A percentile compares a stretch with the other conserved stretches of the same genome.
These are phyloP conservation scores for Pseudonitzschia multiseries DNA, from an alignment of 108 stramenopile genomes.

Conservation along the genomic window DNA sequence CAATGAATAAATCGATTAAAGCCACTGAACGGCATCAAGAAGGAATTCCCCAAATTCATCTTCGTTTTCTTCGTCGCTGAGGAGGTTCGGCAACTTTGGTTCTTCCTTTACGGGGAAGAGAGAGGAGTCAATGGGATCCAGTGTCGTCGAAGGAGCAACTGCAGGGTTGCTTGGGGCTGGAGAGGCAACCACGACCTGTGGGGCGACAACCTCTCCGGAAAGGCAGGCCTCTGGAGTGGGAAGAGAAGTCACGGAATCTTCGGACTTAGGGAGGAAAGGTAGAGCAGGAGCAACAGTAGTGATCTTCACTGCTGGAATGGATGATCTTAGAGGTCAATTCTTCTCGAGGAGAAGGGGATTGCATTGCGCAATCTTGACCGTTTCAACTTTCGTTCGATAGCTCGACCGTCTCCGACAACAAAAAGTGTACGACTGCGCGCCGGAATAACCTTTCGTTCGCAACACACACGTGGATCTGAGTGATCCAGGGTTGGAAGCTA, in stretches of 20 bases:
- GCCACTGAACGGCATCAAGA: conserved; percentile 66
- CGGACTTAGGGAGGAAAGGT: conserved; percentile 22
- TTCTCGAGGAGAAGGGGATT: conserved; percentile 6
- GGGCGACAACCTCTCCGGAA: conserved; percentile 7
- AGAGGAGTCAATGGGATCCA: conserved; percentile 35
- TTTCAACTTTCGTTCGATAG: conserved; percentile 6
- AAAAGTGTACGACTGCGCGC: neutral
- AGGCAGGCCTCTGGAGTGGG: conserved; percentile 13
- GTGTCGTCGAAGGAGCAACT: neutral
- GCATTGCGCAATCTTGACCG: conserved; percentile 24
- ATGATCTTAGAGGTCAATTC: conserved; percentile 73
- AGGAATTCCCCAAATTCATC: conserved; percentile 63
- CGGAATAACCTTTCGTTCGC: neutral
- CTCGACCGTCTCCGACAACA: neutral
- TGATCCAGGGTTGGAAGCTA: conserved; percentile 8
- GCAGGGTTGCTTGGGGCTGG: neutral
- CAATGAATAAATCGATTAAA: conserved; percentile 26
- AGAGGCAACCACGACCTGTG: neutral
- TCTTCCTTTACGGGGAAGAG: conserved; percentile 34
- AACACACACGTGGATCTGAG: conserved; percentile 5
- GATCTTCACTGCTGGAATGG: conserved; percentile 91
- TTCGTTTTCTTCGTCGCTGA: conserved; percentile 47
- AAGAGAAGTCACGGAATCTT: conserved; percentile 14
- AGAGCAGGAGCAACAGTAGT: conserved; percentile 41
- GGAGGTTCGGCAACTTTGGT: conserved; percentile 21